Evolutionary conservation across 352 stramenopile genomes (phyloP).

Genomic region (Saprolegnia diclina): DNA sequence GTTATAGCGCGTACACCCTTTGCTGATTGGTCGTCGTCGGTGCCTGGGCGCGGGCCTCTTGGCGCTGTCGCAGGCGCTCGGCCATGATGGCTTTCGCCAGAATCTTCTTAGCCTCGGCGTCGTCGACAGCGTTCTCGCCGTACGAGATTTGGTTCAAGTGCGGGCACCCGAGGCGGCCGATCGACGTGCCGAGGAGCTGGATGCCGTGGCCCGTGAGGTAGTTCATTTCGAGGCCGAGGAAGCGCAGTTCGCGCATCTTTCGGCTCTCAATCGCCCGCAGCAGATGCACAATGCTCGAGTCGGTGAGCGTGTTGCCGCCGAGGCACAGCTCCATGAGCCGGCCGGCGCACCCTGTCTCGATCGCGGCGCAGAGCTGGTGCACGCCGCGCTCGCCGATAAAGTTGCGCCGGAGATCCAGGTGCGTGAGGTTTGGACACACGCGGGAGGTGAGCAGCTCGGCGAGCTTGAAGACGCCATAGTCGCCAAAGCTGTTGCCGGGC

Average conservation of each 20-base stretch:
- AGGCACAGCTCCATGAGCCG: slow-evolving; percentile 71
- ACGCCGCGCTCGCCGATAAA: slow-evolving; percentile 81
- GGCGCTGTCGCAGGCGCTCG: neutral
- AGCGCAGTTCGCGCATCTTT: slow-evolving; percentile 51
- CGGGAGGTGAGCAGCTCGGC: slow-evolving; percentile 75
- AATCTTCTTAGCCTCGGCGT: slow-evolving; percentile 62
- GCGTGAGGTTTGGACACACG: slow-evolving; percentile 68
- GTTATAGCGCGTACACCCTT: slow-evolving; percentile 4
- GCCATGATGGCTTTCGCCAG: slow-evolving; percentile 54
- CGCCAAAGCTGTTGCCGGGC: slow-evolving; percentile 77
- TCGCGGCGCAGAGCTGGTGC: slow-evolving; percentile 42
- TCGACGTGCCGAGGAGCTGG: slow-evolving; percentile 59
- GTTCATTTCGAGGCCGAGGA: slow-evolving; percentile 32
- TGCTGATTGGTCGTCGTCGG: neutral
- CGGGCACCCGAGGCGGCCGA: slow-evolving; percentile 73
- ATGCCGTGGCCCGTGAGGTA: slow-evolving; percentile 27
- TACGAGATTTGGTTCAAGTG: slow-evolving; percentile 83
- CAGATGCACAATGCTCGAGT: slow-evolving; percentile 79
- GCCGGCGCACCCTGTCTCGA: slow-evolving; percentile 61
- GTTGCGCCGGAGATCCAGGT: slow-evolving; percentile 73
- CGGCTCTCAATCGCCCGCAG: slow-evolving; percentile 76
- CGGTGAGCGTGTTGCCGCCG: slow-evolving; percentile 74
- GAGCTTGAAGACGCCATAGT: slow-evolving; percentile 77
- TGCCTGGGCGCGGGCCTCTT: neutral
- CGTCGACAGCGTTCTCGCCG: slow-evolving; percentile 77